These are phyloP conservation scores for Cladobotryum mycophilum DNA, from an alignment of 2,329 filamentous ascomycete species.

Conservation along the genomic window DNA sequence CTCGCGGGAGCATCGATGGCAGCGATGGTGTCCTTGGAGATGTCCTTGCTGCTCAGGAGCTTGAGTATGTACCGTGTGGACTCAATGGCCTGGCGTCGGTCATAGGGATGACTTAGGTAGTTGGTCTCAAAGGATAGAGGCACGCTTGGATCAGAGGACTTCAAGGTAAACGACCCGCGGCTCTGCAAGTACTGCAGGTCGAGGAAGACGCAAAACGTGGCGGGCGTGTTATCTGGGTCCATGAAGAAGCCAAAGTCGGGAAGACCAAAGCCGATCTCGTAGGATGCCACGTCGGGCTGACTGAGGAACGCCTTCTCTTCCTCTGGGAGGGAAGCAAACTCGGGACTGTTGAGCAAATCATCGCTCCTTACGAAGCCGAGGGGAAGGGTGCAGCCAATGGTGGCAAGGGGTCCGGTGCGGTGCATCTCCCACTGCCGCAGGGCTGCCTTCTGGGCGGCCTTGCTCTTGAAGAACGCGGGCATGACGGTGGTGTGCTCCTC, in stretches of 20 bases:
- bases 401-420: conserved; percentile 34
- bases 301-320: conserved; percentile 38
- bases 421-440: conserved; percentile 42
- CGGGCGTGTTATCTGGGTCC: background rate
- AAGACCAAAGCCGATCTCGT: conserved; percentile 46
- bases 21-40: conserved; percentile 37
- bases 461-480: conserved; percentile 38
- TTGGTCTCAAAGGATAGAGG: conserved; percentile 48
- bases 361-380: conserved; percentile 42
- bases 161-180: conserved; percentile 44
- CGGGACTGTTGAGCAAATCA: conserved; percentile 30
- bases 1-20: conserved; percentile 38
- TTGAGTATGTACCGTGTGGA: conserved; percentile 36
- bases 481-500: conserved; percentile 37
- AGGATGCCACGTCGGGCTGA: conserved; percentile 48
- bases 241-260: conserved; percentile 38
- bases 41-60: conserved; percentile 35
- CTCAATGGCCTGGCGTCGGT: conserved; percentile 45
- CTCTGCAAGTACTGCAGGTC: conserved; percentile 40
- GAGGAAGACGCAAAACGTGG: background rate
- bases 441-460: conserved; percentile 26
- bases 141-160: conserved; percentile 43
- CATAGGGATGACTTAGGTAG: conserved; percentile 48
- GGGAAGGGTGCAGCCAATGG: conserved; percentile 31
- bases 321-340: conserved; percentile 45